phyloP scores from a whole-genome alignment of 257 asterid genomes.

The Solanum piurae region DNA sequence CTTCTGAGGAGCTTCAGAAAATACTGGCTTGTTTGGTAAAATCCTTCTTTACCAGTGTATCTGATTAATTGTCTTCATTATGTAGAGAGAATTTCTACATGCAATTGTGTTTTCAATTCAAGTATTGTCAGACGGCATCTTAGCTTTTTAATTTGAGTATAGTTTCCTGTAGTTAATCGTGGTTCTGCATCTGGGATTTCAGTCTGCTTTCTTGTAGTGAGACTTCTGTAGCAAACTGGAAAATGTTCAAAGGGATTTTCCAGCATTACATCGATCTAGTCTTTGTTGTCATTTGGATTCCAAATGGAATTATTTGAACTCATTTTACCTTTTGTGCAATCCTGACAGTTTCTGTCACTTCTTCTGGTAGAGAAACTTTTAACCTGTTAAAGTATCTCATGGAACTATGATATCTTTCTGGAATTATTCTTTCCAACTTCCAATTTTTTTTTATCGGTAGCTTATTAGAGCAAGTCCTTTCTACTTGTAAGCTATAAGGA shows the following conservation, averaged over 20 bases:
- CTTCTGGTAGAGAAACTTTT: not conserved
- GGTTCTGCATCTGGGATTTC: not conserved
- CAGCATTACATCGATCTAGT: not conserved
- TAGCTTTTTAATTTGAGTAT: not conserved
- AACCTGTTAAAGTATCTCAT: not conserved
- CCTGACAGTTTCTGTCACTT: not conserved
- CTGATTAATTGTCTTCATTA: not conserved
- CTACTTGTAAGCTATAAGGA: not conserved
- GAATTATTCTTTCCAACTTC: not conserved
- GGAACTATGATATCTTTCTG: not conserved
- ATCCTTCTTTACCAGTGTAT: constrained; percentile 6
- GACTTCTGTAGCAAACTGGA: not conserved
- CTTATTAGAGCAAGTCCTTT: not conserved
- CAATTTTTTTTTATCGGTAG: not conserved
- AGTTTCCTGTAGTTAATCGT: not conserved
- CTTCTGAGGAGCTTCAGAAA: constrained; percentile 80
- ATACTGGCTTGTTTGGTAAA: constrained; percentile 83
- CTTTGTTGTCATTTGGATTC: not conserved
- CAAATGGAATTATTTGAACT: not conserved
- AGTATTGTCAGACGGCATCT: not conserved
- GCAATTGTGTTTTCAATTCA: not conserved
- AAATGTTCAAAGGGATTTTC: not conserved
- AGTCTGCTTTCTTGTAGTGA: not conserved
- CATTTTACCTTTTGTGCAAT: not conserved
- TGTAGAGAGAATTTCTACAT: not conserved